phyloP scores from a whole-genome alignment of 306 rosid genomes.

The Geum urbanum region DNA sequence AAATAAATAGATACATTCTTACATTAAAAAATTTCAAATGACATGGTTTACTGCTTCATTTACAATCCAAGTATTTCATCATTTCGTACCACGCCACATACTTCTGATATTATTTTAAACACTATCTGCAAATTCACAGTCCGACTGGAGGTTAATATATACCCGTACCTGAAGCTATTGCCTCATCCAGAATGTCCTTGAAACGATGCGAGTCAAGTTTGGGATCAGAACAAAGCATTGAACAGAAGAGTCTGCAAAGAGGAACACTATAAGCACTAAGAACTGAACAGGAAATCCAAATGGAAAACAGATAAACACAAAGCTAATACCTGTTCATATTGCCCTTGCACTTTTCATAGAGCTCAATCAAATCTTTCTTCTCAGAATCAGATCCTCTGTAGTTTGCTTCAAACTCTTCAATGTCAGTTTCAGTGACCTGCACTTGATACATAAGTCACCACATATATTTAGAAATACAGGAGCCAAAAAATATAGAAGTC shows the following conservation, averaged over 20 bases:
- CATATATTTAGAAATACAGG: background rate
- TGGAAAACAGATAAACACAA: background rate
- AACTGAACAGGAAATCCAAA: slow-evolving; percentile 20
- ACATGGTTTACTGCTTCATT: background rate
- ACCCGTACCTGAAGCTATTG: slow-evolving; percentile 61
- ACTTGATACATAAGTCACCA: background rate
- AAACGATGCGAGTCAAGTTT: slow-evolving; percentile 79
- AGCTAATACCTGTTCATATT: slow-evolving; percentile 63
- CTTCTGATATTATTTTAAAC: no score
- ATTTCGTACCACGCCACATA: background rate
- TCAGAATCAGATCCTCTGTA: slow-evolving; percentile 81
- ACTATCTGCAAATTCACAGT: background rate
- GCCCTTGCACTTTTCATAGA: slow-evolving; percentile 67
- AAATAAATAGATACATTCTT: background rate
- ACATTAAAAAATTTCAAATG: background rate
- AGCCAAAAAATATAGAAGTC: no score
- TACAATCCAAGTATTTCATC: background rate
- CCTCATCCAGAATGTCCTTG: slow-evolving; percentile 75
- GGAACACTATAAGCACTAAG: slow-evolving; percentile 19
- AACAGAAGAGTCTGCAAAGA: slow-evolving; percentile 71
- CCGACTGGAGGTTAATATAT: slow-evolving; percentile 19
- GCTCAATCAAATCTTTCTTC: slow-evolving; percentile 69
- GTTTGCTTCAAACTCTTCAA: slow-evolving; percentile 81
- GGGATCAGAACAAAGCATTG: slow-evolving; percentile 94
- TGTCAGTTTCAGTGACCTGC: slow-evolving; percentile 83